phyloP scores from a whole-genome alignment of 257 asterid species.

The Scutellaria minor region DNA sequence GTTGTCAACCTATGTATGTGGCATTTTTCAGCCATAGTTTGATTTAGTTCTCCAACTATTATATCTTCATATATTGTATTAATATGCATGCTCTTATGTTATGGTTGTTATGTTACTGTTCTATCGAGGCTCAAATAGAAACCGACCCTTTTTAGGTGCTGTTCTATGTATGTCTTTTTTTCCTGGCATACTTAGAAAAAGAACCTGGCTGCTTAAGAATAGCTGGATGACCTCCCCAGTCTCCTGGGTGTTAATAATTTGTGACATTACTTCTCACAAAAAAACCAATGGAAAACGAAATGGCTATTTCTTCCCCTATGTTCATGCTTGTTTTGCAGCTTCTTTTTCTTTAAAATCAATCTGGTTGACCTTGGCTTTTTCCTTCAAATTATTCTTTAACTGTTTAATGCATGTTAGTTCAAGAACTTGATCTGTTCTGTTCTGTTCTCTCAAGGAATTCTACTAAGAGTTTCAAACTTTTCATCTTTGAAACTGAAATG shows the following conservation, averaged over 20 bases:
- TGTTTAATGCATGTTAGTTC: constrained; percentile 15
- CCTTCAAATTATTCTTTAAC: neutral
- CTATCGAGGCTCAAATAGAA: neutral
- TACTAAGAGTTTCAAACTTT: constrained; percentile 2
- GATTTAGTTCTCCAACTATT: neutral
- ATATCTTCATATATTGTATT: neutral
- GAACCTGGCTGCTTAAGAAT: neutral
- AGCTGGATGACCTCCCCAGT: neutral
- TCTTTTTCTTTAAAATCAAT: neutral
- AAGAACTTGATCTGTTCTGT: constrained; percentile 1
- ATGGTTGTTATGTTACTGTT: neutral
- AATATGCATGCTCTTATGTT: neutral
- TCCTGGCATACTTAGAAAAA: neutral
- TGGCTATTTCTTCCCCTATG: neutral
- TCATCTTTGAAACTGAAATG: constrained; percentile 26
- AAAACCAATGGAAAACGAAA: neutral
- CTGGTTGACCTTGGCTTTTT: constrained; percentile 9
- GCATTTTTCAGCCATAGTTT: constrained; percentile 6
- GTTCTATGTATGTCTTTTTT: neutral
- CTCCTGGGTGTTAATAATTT: neutral
- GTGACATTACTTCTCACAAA: neutral
- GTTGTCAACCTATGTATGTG: neutral
- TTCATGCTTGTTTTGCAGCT: too few relatives aligned
- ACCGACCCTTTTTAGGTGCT: neutral
- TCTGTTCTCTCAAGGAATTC: neutral